phyloP scores from a whole-genome alignment of 2,329 filamentous ascomycete genomes.

The Beauveria australis region DNA sequence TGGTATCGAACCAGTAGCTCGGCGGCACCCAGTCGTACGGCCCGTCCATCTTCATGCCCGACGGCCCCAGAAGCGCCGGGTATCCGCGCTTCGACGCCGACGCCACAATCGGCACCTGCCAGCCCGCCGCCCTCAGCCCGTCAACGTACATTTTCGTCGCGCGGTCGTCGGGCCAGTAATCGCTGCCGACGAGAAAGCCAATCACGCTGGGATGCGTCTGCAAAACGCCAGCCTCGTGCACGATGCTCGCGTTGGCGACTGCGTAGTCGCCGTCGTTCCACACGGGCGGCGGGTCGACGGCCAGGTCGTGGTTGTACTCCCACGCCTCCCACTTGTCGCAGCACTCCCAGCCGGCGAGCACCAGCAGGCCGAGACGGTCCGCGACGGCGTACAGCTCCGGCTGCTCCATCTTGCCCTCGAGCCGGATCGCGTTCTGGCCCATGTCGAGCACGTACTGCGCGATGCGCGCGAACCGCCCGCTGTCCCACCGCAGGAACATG shows the following conservation, averaged over 20 bases:
- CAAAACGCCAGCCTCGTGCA: slow-evolving; percentile 52
- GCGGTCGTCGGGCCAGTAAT: slow-evolving; percentile 53
- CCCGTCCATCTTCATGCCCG: slow-evolving; percentile 58
- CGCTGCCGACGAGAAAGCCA: slow-evolving; percentile 51
- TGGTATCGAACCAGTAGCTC: slow-evolving; percentile 52
- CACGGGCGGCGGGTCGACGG: slow-evolving; percentile 24
- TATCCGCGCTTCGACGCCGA: slow-evolving; percentile 49
- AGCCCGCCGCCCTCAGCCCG: slow-evolving; percentile 41
- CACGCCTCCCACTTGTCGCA: slow-evolving; percentile 62
- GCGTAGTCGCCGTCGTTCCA: slow-evolving; percentile 48
- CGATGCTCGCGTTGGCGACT: slow-evolving; percentile 46
- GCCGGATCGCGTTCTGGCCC: slow-evolving; percentile 54
- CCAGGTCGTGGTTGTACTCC: slow-evolving; percentile 48
- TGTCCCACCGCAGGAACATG: slow-evolving; percentile 52
- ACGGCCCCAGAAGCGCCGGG: slow-evolving; percentile 41
- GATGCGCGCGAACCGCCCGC: slow-evolving; percentile 36
- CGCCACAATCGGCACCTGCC: slow-evolving; percentile 48
- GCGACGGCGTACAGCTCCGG: slow-evolving; percentile 51
- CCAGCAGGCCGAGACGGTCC: slow-evolving; percentile 51
- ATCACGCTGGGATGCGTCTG: slow-evolving; percentile 52
- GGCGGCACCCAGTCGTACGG: slow-evolving; percentile 61
- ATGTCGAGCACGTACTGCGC: slow-evolving; percentile 49
- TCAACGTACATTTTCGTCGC: slow-evolving; percentile 46
- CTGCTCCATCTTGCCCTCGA: slow-evolving; percentile 59
- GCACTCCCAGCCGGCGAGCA: slow-evolving; percentile 57